Percentiles rank a stretch among this genome's conserved stretches.
These are phyloP conservation scores for Calycina herbarum DNA, from an alignment of 2,329 filamentous ascomycete genomes.

Conservation along the genomic window DNA sequence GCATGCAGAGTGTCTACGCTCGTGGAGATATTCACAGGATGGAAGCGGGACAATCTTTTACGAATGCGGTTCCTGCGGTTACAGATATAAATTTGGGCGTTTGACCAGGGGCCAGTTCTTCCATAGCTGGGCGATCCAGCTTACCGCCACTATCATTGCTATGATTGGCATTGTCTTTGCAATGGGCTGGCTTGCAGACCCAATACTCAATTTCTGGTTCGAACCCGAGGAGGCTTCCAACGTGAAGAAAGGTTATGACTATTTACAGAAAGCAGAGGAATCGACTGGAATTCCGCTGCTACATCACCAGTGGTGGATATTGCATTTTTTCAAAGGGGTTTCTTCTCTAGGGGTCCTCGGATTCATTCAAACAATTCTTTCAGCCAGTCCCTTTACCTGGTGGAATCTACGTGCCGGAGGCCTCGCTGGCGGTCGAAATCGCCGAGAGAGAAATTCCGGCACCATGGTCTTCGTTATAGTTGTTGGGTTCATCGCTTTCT, in stretches of 20 bases:
- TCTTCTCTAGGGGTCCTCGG: slow-evolving; percentile 87
- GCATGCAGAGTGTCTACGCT: slow-evolving; percentile 83
- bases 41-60: slow-evolving; percentile 52
- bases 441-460: slow-evolving; percentile 74
- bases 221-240: slow-evolving; percentile 61
- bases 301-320: slow-evolving; percentile 61
- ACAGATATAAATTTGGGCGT: slow-evolving; percentile 76
- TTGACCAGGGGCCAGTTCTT: slow-evolving; percentile 73
- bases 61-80: slow-evolving; percentile 85
- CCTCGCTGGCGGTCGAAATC: slow-evolving; percentile 56
- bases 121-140: slow-evolving; percentile 65
- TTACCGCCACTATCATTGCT: slow-evolving; percentile 69
- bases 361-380: slow-evolving; percentile 76
- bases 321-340: slow-evolving; percentile 87
- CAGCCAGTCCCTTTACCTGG: slow-evolving; percentile 74
- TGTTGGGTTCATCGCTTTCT: slow-evolving; percentile 77
- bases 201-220: slow-evolving; percentile 84
- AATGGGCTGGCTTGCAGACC: slow-evolving; percentile 89
- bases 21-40: slow-evolving; percentile 63
- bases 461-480: slow-evolving; percentile 78
- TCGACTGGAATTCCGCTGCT: neutral
- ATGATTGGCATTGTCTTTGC: slow-evolving; percentile 73
- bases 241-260: neutral
- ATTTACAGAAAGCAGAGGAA: neutral
- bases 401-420: slow-evolving; percentile 69